Base-by-base conservation (phyloP, 179 eudicot species). In the Beta macrorhiza region DNA sequence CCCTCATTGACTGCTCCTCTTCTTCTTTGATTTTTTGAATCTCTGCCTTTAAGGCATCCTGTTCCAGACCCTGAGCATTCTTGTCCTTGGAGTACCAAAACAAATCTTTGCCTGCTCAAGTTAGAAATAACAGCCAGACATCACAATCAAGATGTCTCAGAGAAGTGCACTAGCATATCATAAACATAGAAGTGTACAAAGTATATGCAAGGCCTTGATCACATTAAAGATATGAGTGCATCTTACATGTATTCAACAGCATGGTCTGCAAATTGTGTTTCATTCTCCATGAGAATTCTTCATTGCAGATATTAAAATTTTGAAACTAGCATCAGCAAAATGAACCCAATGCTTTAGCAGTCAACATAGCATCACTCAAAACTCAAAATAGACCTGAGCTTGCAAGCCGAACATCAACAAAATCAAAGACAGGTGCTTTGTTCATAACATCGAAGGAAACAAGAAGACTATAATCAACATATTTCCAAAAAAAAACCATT, bases 1-100 rank as follows among this genome's bases (percentile, higher is more conserved):
- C 99, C 84, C 96, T 91, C 99, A 96, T 96, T 53, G 88, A 85
- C 77, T 94, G 99, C 73, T 96, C 99, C 87, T 96, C 99, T 83
- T 96, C 93, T 83, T 96, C 99, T 87, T 96, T 96, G 59, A 96
- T 89, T 85, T 83, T 91, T 56, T 87, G 88, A 80, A 96, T 92
- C 88, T 96, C 99, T 79, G 92, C 94, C 89, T 94, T 92, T 52
- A 92, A 86, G 73, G 98, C 98, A 81, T 92, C 96, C 83, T 85
- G 83, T 62, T 90, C 87, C 7, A 76, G 53, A 62, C 63, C 78
- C 78, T 81, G 51, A 61, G 92, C 74, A 73, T 94, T 88, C 76
- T 94, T 96, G 84, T 94, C 97, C 82, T 90, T 93, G 16, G 94
- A 15, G 67, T 96, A 96, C 99, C 99, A 96, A 86, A 87, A 85